phyloP scores from a whole-genome alignment of 2,329 filamentous ascomycete genomes.

The Penicillium sclerotigenum region DNA sequence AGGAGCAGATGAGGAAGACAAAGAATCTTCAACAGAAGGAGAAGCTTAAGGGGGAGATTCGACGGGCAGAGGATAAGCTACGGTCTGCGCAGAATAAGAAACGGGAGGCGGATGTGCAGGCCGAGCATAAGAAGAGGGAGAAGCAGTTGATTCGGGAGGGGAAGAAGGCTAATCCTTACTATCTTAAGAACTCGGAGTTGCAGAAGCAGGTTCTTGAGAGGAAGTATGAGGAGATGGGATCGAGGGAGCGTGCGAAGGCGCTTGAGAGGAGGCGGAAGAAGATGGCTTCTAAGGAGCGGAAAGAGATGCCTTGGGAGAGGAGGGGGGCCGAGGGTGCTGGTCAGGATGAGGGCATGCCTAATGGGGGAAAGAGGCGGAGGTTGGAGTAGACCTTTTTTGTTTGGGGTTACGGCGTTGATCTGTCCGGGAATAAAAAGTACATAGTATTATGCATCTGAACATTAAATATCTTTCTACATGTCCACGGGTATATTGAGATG shows the following conservation, averaged over 20 bases:
- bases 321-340: slow-evolving; percentile 38
- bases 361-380: slow-evolving; percentile 29
- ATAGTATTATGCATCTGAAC: slow-evolving; percentile 1
- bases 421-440: not conserved
- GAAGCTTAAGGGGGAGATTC: slow-evolving; percentile 67
- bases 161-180: slow-evolving; percentile 77
- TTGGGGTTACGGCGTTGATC: not conserved
- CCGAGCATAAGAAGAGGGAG: slow-evolving; percentile 76
- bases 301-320: slow-evolving; percentile 61
- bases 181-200: slow-evolving; percentile 86
- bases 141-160: slow-evolving; percentile 81
- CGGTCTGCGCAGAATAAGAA: slow-evolving; percentile 69
- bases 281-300: slow-evolving; percentile 79
- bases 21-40: slow-evolving; percentile 66
- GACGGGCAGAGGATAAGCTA: slow-evolving; percentile 74
- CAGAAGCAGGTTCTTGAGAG: slow-evolving; percentile 81
- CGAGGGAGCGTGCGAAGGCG: slow-evolving; percentile 75
- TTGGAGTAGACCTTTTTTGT: slow-evolving; percentile 20
- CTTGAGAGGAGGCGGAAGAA: slow-evolving; percentile 91
- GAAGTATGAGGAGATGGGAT: slow-evolving; percentile 78
- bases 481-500: not conserved
- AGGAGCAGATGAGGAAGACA: slow-evolving; percentile 62
- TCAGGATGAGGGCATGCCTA: slow-evolving; percentile 16
- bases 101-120: slow-evolving; percentile 64
- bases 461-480: not conserved